Evolutionary conservation across 495 filamentous ascomycete species (phyloP), one percentile per base, ranked within the genome.

Genomic region (Achaetomiella virescens): DNA sequence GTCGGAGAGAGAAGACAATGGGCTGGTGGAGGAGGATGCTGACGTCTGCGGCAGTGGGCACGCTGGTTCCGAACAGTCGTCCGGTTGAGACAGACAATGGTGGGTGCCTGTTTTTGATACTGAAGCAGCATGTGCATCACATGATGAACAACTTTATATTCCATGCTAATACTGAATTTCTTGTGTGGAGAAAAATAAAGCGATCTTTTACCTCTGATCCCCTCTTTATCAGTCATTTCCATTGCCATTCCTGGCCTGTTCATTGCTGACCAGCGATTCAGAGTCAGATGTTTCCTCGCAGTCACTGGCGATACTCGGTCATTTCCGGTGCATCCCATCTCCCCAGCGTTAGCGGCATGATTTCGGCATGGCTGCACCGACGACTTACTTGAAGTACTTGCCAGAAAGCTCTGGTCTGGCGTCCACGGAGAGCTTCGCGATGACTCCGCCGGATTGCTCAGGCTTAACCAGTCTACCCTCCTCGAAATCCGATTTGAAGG

Each of bases 191-290:
- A 78, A 74, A 71, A 77, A 78, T 80, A 82, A 76, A 86, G 82
- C 74, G 86, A 93, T 95, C 95, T 95, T 90, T 93, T 92, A 89
- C 93, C 91, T 93, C 90, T 95, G 90, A 95, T 52, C 67, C 52
- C 49, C 38, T 52, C 43, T 50, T 52, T 60, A 38, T 59, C 37
- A 17, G 14, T 20, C 35, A 45, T 24, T 24, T 31, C 57, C 27
- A 21, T 37, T 50, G 40, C 18, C 15, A 25, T 14, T 20, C 22
- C 52, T 54, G 37, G 43, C 18, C 33, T 54, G 27, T 65, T 57
- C 41, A 47, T 31, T 52, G 35, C 58, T 67, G 36, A 61, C 49
- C 36, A 41, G 27, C 43, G 38, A 47, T 47, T 20, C 40, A 41
- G 24, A 42, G n/a, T 9, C 41, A 44, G 20, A 37, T 22, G 37